Evolutionary conservation across 1,284 basidiomycete species (phyloP).

Genomic region (Cryptococcus sp.): DNA sequence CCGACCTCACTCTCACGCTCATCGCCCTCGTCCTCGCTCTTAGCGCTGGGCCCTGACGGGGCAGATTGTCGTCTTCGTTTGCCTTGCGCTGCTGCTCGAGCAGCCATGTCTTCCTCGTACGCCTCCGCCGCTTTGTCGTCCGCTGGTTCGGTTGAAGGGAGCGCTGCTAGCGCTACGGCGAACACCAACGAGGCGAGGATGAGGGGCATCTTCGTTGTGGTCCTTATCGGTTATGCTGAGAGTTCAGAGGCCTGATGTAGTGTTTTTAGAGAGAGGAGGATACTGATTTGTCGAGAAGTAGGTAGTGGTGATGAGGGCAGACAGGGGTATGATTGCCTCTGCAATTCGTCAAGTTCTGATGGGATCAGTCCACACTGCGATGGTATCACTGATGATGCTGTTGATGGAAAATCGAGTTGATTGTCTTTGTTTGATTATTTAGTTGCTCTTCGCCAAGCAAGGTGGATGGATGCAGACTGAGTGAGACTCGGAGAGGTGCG

Average conservation of each 20-base stretch:
- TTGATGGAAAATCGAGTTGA: background rate
- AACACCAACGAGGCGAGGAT: conserved; percentile 12
- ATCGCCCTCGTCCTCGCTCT: background rate
- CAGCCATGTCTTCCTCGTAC: conserved; percentile 10
- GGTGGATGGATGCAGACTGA: background rate
- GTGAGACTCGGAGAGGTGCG: too few species aligned
- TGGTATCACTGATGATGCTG: too few species aligned
- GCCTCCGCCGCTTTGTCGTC: conserved; percentile 21
- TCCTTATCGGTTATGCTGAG: background rate
- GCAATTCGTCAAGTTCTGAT: too few species aligned
- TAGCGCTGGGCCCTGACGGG: background rate
- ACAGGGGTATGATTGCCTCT: too few species aligned
- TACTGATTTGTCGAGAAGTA: too few species aligned
- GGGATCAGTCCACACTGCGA: too few species aligned
- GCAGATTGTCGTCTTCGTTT: background rate
- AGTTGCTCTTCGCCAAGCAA: background rate
- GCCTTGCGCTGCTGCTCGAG: background rate
- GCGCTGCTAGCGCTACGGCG: conserved; percentile 13
- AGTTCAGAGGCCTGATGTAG: background rate
- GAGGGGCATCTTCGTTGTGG: conserved; percentile 6
- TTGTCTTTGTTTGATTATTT: too few species aligned
- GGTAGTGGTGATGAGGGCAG: too few species aligned
- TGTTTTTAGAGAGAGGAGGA: background rate
- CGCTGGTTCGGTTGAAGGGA: conserved; percentile 18
- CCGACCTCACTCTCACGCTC: background rate